These are phyloP conservation scores for Wickerhamomyces pijperi DNA, from an alignment of 805 yeast genomes.

Conservation along the genomic window DNA sequence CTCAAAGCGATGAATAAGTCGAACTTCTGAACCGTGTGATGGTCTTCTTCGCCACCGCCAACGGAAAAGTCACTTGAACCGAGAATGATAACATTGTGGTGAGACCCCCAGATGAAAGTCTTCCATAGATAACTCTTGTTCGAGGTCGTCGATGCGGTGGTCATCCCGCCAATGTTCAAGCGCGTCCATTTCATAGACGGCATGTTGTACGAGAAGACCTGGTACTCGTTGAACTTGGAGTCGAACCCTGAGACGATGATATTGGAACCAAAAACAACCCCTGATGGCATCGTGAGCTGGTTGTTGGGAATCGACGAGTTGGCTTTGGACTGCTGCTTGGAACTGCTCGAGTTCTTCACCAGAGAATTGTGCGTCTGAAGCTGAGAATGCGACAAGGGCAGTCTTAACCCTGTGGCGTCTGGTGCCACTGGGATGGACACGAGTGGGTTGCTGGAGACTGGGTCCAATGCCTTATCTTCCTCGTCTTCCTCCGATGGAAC, in stretches of 20 bases:
- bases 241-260: constrained; percentile 50
- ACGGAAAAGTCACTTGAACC: constrained; percentile 28
- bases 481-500: background rate
- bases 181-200: constrained; percentile 56
- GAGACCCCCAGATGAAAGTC: constrained; percentile 67
- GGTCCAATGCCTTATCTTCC: constrained; percentile 1
- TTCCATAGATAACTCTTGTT: constrained; percentile 47
- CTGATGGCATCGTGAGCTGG: constrained; percentile 34
- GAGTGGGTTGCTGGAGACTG: constrained; percentile 22
- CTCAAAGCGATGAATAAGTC: constrained; percentile 37
- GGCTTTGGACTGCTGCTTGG: background rate
- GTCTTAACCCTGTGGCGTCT: constrained; percentile 21
- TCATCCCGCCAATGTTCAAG: constrained; percentile 28
- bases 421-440: constrained; percentile 23
- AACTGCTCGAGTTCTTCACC: constrained; percentile 31
- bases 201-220: constrained; percentile 40
- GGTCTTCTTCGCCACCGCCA: background rate
- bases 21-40: constrained; percentile 29
- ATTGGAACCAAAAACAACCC: constrained; percentile 58
- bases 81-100: constrained; percentile 54
- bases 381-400: constrained; percentile 15
- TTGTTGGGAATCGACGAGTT: background rate
- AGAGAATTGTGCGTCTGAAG: constrained; percentile 18
- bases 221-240: constrained; percentile 29
- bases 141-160: constrained; percentile 22